Conservation (phyloP, 2,329 filamentous ascomycete species). For the Fusarium palustre region DNA sequence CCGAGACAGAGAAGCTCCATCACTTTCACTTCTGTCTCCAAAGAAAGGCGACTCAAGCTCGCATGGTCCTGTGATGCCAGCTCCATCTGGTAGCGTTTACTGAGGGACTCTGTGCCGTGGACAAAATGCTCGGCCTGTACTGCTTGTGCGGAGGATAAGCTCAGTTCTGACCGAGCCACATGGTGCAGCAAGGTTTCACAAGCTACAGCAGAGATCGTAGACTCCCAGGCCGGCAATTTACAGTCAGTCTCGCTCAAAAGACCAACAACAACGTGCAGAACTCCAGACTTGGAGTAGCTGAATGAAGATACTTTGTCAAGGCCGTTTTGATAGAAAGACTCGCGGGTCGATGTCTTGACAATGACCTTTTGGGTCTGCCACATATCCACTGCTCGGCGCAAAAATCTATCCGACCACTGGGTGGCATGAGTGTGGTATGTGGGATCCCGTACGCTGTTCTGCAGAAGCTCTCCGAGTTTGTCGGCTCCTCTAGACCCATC, state of each 20-base stretch:
- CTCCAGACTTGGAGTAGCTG: neutral
- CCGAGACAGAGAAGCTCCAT: neutral
- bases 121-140: constrained; percentile 8
- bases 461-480: neutral
- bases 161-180: neutral
- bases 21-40: neutral
- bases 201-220: neutral
- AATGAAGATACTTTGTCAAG: neutral
- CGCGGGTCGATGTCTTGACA: neutral
- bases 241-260: neutral
- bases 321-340: neutral
- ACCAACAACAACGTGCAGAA: neutral
- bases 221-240: neutral
- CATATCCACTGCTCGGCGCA: neutral
- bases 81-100: neutral
- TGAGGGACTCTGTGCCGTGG: neutral
- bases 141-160: neutral
- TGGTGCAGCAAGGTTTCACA: constrained; percentile 4
- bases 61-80: neutral
- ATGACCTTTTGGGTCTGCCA: neutral
- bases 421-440: neutral
- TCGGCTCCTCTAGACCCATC: neutral
- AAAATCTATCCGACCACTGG: neutral
- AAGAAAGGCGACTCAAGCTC: neutral
- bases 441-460: neutral